Conservation (phyloP, 2,329 filamentous ascomycete genomes). For the Dothideomycetes sp. region DNA sequence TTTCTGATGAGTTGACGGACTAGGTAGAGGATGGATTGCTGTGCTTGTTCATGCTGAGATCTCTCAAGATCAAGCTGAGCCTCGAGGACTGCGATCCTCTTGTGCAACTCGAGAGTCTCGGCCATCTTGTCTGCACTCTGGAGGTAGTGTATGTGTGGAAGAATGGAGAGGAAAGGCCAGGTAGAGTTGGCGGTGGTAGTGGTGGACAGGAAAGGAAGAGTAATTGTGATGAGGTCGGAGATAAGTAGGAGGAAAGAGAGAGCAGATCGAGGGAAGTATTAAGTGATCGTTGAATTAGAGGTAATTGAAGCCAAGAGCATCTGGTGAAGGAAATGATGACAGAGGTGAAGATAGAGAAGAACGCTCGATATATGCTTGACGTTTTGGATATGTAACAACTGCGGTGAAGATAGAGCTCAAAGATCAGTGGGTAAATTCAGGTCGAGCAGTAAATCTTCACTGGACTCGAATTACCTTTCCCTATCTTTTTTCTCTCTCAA, state of each 20-base stretch:
- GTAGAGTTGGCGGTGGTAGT: not conserved
- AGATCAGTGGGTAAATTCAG: no score
- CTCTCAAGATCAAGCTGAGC: not conserved
- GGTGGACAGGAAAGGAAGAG: not conserved
- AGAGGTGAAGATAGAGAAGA: no score
- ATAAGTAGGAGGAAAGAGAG: not conserved
- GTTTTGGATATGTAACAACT: no score
- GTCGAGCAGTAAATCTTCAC: no score
- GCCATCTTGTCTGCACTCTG: not conserved
- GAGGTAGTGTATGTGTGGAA: not conserved
- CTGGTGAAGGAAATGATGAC: no score
- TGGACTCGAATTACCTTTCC: no score
- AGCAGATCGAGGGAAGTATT: not conserved
- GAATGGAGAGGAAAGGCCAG: not conserved
- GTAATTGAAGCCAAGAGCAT: no score
- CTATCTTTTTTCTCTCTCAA: no score
- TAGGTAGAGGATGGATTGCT: slow-evolving; percentile 4
- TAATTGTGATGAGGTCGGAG: not conserved
- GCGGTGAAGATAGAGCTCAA: no score
- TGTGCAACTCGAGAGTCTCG: not conserved
- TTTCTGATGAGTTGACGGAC: not conserved
- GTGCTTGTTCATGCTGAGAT: not conserved
- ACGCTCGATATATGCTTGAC: no score
- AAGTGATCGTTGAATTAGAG: no score
- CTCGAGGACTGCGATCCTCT: not conserved